A percentile compares a stretch with the other conserved stretches of the same genome.
phyloP scores from a whole-genome alignment of 1,139 yeast species.

The Yamadazyma jaroonii region DNA sequence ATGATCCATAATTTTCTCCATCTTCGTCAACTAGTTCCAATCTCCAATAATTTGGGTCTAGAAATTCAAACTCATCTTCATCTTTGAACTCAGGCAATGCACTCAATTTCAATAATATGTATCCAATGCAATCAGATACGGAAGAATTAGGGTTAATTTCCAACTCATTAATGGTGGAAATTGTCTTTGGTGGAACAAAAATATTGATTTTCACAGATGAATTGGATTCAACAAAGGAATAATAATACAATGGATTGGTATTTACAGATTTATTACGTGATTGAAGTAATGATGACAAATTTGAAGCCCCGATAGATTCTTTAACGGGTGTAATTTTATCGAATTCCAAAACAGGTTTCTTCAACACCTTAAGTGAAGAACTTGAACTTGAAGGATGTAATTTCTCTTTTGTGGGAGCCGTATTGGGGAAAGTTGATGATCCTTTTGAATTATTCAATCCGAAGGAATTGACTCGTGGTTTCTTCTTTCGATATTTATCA shows the following conservation, averaged over 20 bases:
- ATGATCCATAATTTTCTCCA: constrained; percentile 74
- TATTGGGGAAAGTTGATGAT: constrained; percentile 4
- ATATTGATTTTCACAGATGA: constrained; percentile 28
- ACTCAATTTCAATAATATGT: constrained; percentile 37
- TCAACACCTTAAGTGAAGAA: constrained; percentile 7
- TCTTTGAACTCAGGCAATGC: constrained; percentile 11
- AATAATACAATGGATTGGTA: constrained; percentile 52
- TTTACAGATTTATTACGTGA: constrained; percentile 33
- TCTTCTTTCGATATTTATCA: constrained; percentile 13
- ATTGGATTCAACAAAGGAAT: constrained; percentile 42
- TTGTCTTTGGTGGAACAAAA: constrained; percentile 35
- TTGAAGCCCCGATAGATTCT: constrained; percentile 16
- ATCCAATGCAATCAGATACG: constrained; percentile 67
- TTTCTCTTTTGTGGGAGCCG: constrained; percentile 7
- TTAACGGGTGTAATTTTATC: constrained; percentile 19
- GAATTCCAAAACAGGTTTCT: constrained; percentile 17
- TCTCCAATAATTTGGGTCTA: constrained; percentile 64
- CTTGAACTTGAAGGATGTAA: constrained; percentile 9
- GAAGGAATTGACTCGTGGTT: constrained; percentile 10
- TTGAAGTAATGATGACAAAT: constrained; percentile 41
- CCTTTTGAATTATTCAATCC: constrained; percentile 3
- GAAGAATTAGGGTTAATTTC: constrained; percentile 44
- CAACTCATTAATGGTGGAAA: constrained; percentile 30
- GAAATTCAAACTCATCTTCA: constrained; percentile 12
- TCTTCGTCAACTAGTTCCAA: constrained; percentile 75